Evolutionary conservation across 371 early-diverging fungal genomes (phyloP), one percentile per base, ranked within the genome.

Genomic region (Zychaea mexicana): DNA sequence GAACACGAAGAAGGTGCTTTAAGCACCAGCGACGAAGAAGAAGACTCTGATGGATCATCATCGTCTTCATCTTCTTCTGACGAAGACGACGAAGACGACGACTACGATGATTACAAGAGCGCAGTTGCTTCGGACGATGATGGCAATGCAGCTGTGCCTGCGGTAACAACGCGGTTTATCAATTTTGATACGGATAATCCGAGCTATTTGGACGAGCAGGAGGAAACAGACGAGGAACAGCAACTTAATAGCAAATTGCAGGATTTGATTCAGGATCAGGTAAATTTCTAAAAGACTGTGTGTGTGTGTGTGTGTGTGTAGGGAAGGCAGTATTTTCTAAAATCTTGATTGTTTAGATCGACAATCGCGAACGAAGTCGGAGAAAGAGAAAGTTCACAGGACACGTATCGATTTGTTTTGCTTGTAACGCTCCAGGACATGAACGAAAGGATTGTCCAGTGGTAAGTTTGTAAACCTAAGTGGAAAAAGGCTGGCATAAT

Each of bases 261-360:
- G 7, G 45, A 58, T 58, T 45, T 58, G 27, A 58, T 58, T 39
- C 59, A 58, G 21, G 38, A 38, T 58, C 59, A 58, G 59, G 59
- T 45, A 58, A 49, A 24, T 12, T 7, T 42, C 2, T 36, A 15
- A 15, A 36, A 36, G 15, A 15, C 10, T 1, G 15, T 8, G 2
- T 8, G 36, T 36, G 15, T 10, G 15, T 36, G 36, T 1, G 8
- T 36, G 15, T 15, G 15, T 36, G 15, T 36, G 0, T 10, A 36
- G 2, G 2, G 15, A 36, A 36, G 15, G 1, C 36, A 15, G 36
- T 36, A 36, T 36, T 36, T 46, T 46, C 7, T 46, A n/a, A n/a
- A n/a, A n/a, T n/a, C n/a, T 17, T 46, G 46, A 7, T 7, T n/a
- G 6, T n/a, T 17, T 24, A 49, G 49, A 49, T 49, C 3, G 49